Base-by-base conservation (phyloP, 352 stramenopile species). In the Globisporangium apiculatum region DNA sequence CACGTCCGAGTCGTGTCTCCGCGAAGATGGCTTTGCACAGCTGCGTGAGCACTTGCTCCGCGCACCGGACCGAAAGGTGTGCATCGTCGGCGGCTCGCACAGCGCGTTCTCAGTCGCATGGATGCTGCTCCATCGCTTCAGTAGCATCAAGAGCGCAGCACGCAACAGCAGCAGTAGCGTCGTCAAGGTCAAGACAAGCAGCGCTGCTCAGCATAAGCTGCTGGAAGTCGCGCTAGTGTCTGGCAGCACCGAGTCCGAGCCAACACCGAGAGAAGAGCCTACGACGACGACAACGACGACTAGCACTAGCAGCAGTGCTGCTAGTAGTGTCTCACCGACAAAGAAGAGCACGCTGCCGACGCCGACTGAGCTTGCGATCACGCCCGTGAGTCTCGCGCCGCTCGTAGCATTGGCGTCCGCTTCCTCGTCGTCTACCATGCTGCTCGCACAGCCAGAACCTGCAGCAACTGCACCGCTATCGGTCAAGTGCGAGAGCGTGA, bases 31-130 rank as follows among this genome's bases (percentile, higher is more conserved):
- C 0, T 86, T 91, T 54, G 57, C 63, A 8, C 61, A 60, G 35
- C 67, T 94, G 3, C 72, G 72, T 17, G 64, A 76, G 15, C 67
- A 68, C 31, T 69, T 88, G 31, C 57, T 84, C 3, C 58, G 75
- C 12, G 61, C 69, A 14, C 73, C 82, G 12, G 58, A 67, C 7
- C 61, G 58, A 11, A 89, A 91, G 66, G 79, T 94, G 12, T 90
- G 75, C 51, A 83, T 96, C 46, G 72, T 95, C 3, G 87, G 87
- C 10, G 87, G 87, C 12, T 90, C 82, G 0, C 86, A 96, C 67
- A 93, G 80, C 41, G 86, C 87, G 2, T 96, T 96, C 57, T 93
- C 80, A 0, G 79, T 91, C 4, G 79, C 79, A 5, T 94, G 82
- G 86, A 62, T 91, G 43, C 70, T 91, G 43, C 60, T 96, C 35